phyloP scores from a whole-genome alignment of 345 rosid species.

The Corchorus capsularis region DNA sequence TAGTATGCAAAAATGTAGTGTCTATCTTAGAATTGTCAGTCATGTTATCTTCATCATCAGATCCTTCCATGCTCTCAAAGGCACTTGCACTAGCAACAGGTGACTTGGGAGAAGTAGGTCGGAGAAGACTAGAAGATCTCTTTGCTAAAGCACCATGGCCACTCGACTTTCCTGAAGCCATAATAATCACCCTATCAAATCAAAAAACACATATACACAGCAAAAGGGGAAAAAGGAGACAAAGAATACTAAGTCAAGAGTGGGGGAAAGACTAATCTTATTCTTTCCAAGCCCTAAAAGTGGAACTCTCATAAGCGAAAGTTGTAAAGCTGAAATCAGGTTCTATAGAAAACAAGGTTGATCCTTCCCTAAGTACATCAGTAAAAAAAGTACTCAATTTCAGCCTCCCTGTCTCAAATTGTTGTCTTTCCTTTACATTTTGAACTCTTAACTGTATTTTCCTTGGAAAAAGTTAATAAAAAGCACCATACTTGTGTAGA shows the following conservation, averaged over 20 bases:
- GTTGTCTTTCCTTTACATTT: not conserved
- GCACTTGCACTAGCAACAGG: constrained; percentile 96
- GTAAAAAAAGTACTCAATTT: not conserved
- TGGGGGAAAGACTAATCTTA: not conserved
- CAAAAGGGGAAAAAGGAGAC: not conserved
- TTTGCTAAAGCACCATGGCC: constrained; percentile 51
- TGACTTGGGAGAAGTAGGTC: constrained; percentile 90
- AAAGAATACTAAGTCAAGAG: not conserved
- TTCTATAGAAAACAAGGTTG: not conserved
- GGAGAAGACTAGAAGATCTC: constrained; percentile 61
- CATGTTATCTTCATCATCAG: constrained; percentile 90
- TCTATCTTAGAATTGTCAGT: constrained; percentile 64
- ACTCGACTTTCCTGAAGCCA: constrained; percentile 61
- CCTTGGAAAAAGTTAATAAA: not conserved
- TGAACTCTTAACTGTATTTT: not conserved
- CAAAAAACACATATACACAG: not conserved
- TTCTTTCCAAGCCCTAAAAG: not conserved
- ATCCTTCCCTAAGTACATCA: not conserved
- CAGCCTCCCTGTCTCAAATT: not conserved
- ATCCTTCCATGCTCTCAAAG: constrained; percentile 86
- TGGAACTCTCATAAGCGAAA: constrained; percentile 4
- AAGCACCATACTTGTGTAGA: not conserved
- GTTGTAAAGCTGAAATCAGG: not conserved
- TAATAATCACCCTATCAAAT: constrained; percentile 9
- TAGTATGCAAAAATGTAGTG: constrained; percentile 56